Percentiles rank a stretch among this genome's conserved stretches.
phyloP scores from a whole-genome alignment of 139 green algal species.

The Coelastrella sp. region DNA sequence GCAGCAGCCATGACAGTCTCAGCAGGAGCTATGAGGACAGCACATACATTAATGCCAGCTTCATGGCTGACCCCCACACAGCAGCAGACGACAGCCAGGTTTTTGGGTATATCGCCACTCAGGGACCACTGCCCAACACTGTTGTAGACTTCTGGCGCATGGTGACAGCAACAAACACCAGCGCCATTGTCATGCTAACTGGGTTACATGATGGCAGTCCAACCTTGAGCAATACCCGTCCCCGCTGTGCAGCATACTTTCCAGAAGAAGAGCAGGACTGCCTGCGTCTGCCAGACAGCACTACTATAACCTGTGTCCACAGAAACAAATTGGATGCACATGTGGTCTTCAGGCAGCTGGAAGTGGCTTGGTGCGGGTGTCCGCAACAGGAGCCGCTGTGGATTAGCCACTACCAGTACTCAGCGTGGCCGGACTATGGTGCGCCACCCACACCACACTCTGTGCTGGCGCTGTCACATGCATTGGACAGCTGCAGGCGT shows the following conservation, averaged over 20 bases:
- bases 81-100: background rate
- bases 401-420: conserved; percentile 67
- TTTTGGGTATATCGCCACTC: background rate
- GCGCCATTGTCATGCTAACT: conserved; percentile 78
- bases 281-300: conserved; percentile 26
- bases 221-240: background rate
- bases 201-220: conserved; percentile 30
- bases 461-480: conserved; percentile 57
- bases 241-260: conserved; percentile 37
- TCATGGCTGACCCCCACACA: conserved; percentile 28
- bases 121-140: conserved; percentile 33
- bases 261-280: conserved; percentile 29
- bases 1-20: background rate
- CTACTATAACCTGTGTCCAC: conserved; percentile 23
- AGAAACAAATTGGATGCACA: conserved; percentile 24
- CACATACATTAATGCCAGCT: conserved; percentile 62
- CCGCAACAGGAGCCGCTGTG: conserved; percentile 2
- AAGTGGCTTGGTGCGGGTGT: background rate
- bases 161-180: conserved; percentile 53
- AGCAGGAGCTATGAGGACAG: background rate
- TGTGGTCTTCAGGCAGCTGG: conserved; percentile 35
- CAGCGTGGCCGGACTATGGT: conserved; percentile 75
- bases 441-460: conserved; percentile 53
- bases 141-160: conserved; percentile 73
- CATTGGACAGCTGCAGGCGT: conserved; percentile 49